Percentiles rank a stretch among this genome's conserved stretches.
Conservation (phyloP, 805 yeast genomes). For the Hanseniaspora pseudoguilliermondii region DNA sequence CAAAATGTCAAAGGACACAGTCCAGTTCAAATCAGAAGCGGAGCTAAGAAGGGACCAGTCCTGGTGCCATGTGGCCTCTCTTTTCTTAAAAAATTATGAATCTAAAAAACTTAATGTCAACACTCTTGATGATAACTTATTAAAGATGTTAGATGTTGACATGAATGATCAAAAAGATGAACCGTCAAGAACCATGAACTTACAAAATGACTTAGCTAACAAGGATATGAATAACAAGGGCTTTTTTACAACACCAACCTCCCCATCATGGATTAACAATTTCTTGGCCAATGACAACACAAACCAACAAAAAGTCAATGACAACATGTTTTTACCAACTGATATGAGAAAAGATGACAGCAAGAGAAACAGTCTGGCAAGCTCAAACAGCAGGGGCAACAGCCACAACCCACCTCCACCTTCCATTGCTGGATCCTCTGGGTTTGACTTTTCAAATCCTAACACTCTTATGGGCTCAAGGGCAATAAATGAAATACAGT, state of each 20-base stretch:
- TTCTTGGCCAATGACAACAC: not conserved
- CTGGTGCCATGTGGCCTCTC: not conserved
- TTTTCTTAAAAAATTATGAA: slow-evolving; percentile 4
- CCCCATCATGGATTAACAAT: slow-evolving; percentile 15
- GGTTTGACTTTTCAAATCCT: not conserved
- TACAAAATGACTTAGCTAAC: not conserved
- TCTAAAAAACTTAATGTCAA: not conserved
- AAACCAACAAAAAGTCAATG: not conserved
- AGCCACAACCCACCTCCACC: slow-evolving; percentile 12
- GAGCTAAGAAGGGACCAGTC: slow-evolving; percentile 4
- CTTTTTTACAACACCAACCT: slow-evolving; percentile 13
- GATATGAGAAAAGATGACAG: not conserved
- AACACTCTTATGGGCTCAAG: slow-evolving; percentile 8
- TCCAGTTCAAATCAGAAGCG: slow-evolving; percentile 11
- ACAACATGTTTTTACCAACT: not conserved
- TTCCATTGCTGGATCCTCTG: slow-evolving; percentile 10
- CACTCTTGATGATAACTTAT: not conserved
- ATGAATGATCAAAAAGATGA: not conserved
- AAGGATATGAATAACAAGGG: slow-evolving; percentile 9
- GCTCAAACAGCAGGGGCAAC: slow-evolving; percentile 3
- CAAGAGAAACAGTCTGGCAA: slow-evolving; percentile 6
- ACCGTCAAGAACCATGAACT: not conserved
- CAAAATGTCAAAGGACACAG: slow-evolving; percentile 1
- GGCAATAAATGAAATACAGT: slow-evolving; percentile 8
- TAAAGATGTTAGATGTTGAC: slow-evolving; percentile 1